Conservation (phyloP, 495 filamentous ascomycete species). For the Chaetomidium leptoderma region DNA sequence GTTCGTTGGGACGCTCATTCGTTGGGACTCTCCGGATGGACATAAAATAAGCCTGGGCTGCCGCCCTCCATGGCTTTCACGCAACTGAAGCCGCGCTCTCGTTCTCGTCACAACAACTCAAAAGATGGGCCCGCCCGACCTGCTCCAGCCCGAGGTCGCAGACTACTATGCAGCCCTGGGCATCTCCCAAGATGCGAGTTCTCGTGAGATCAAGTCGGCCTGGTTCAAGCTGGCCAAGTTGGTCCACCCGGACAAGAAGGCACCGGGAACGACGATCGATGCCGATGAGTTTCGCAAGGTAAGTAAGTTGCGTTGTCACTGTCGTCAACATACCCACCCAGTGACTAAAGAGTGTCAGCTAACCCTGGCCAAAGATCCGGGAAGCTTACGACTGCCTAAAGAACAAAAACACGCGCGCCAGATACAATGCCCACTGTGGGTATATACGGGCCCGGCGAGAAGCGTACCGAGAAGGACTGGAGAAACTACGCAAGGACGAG, state of each 20-base stretch:
- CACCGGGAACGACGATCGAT: background rate
- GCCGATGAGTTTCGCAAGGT: conserved; percentile 4
- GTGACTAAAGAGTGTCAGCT: background rate
- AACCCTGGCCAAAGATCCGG: background rate
- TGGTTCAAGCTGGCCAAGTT: conserved; percentile 7
- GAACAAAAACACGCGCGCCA: background rate
- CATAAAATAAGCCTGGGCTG: too few species aligned
- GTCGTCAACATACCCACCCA: too few species aligned
- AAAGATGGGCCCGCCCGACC: background rate
- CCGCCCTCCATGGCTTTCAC: too few species aligned
- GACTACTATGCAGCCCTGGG: conserved; percentile 10
- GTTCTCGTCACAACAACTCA: background rate
- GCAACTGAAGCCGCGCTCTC: too few species aligned
- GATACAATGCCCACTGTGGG: background rate
- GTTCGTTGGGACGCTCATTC: too few species aligned
- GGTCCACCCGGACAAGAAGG: conserved; percentile 12
- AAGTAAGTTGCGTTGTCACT: too few species aligned
- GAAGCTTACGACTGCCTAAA: conserved; percentile 6
- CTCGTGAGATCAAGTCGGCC: conserved; percentile 3
- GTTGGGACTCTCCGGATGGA: too few species aligned
- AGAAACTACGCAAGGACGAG: too few species aligned
- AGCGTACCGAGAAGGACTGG: conserved; percentile 1
- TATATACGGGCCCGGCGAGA: background rate
- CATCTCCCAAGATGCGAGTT: background rate
- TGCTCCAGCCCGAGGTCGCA: background rate